Base-by-base conservation (phyloP, 148 eudicot species). In the Tetragonia tetragonoides region DNA sequence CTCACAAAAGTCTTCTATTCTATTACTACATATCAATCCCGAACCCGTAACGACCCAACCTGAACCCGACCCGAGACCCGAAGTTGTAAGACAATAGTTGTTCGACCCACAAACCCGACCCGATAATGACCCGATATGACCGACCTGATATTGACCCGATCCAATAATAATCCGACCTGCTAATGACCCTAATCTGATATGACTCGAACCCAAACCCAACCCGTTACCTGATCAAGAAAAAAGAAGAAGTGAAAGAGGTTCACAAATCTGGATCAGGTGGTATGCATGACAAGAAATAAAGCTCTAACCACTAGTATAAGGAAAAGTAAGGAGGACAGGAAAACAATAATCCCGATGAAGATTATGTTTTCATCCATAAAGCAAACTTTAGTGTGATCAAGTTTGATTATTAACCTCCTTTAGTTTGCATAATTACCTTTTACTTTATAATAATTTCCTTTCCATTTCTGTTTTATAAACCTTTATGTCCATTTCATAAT, bases 301-400 rank as follows among this genome's bases (percentile, higher is more conserved):
- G 16, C 28, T 64, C 28, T 12, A 28, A 64, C 67, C 11, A 61
- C 24, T 15, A 66, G 14, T 4, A 37, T 28, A 28, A 28, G 34
- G 17, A 18, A 14, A 24, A 65, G 38, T 17, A 66, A 66, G 12
- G 12, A 66, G 69, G 56, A 69, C 46, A 24, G 44, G n/a, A 34
- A 46, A 46, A 69, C 72, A 46, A 70, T 70, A 70, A 70, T 70
- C 60, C 74, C 74, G n/a, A 70, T 10, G 24, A 70, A 51, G 74
- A 70, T 70, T 70, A 49, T 49, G 74, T 49, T 49, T 70, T 70
- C 74, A 44, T 44, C 60, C 60, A 47, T 70, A 51, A 70, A 70
- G 60, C 41, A 14, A 28, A 18, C 60, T 70, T 70, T 49, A 70
- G n/a, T 70, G 53, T 49, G 53, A 51, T 28, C 7, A 12, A 66